Conservation (phyloP, 2,329 filamentous ascomycete genomes). For the Polychaeton citri region DNA sequence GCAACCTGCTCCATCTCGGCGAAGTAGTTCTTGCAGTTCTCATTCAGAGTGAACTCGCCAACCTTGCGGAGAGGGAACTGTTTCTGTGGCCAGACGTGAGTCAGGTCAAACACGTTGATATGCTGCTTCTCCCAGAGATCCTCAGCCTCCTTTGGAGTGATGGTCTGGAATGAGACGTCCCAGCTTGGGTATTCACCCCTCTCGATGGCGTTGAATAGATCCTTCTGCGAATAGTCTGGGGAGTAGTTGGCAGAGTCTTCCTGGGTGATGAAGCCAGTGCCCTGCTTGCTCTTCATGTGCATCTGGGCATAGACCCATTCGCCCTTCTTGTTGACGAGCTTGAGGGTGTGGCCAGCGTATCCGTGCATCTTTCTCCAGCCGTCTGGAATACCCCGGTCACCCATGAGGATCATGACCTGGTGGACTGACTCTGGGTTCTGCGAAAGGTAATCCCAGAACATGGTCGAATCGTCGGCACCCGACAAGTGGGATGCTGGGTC, state of each 20-base stretch:
- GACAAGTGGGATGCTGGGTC: conserved; percentile 56
- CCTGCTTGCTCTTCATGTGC: conserved; percentile 41
- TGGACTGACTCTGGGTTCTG: conserved; percentile 42
- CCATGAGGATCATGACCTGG: conserved; percentile 42
- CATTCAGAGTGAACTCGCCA: conserved; percentile 39
- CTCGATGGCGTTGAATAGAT: conserved; percentile 39
- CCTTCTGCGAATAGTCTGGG: conserved; percentile 40
- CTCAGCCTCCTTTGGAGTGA: conserved; percentile 40
- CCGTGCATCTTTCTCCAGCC: conserved; percentile 44
- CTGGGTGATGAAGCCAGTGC: conserved; percentile 39
- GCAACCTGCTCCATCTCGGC: conserved; percentile 57
- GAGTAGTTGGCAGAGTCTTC: conserved; percentile 37
- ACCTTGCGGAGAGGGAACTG: conserved; percentile 41
- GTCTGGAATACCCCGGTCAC: conserved; percentile 42
- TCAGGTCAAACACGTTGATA: conserved; percentile 43
- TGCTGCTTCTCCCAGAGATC: conserved; percentile 38
- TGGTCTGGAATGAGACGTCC: conserved; percentile 38
- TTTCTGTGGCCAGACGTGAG: conserved; percentile 41
- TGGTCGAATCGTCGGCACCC: conserved; percentile 49
- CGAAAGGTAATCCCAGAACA: conserved; percentile 52
- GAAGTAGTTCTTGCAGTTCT: conserved; percentile 48
- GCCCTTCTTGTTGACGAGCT: conserved; percentile 40
- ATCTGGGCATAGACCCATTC: conserved; percentile 41
- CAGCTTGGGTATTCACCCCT: conserved; percentile 39
- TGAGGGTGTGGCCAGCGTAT: conserved; percentile 39